These are phyloP conservation scores for Salvia rosmarinus DNA, from an alignment of 257 asterid species.

Conservation along the genomic window DNA sequence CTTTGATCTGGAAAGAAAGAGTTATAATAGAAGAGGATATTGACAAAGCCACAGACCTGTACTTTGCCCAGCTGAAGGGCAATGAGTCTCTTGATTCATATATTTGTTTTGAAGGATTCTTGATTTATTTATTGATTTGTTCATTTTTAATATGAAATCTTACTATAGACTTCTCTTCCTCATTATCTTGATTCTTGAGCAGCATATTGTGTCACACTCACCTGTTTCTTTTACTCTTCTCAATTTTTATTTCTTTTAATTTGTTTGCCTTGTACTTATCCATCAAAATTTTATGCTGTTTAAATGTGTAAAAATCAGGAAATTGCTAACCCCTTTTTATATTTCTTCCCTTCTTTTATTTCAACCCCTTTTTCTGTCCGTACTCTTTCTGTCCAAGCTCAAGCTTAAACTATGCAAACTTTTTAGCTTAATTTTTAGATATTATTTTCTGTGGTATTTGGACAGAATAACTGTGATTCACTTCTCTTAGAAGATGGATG, in stretches of 20 bases:
- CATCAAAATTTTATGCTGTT: background rate
- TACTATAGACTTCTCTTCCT: background rate
- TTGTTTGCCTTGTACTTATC: background rate
- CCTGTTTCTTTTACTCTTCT: background rate
- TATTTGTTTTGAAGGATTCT: no score
- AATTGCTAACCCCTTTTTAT: background rate
- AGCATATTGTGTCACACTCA: background rate
- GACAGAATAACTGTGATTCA: background rate
- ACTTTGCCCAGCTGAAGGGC: constrained; percentile 16
- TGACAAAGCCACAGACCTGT: background rate
- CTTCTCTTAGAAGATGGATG: background rate
- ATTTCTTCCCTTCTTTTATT: background rate
- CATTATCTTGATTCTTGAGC: constrained; percentile 13
- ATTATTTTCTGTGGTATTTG: background rate
- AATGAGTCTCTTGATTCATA: background rate
- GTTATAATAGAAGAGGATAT: no score
- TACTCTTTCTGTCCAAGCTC: background rate
- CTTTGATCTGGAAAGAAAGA: constrained; percentile 1
- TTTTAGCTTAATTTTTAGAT: background rate
- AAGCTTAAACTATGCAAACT: background rate
- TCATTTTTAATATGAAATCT: background rate
- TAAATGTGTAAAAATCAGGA: background rate
- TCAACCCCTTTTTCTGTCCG: background rate
- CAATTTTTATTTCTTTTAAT: background rate
- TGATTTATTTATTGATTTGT: no score